Conservation (phyloP, 2,329 filamentous ascomycete genomes). For the Penicillium sp. region DNA sequence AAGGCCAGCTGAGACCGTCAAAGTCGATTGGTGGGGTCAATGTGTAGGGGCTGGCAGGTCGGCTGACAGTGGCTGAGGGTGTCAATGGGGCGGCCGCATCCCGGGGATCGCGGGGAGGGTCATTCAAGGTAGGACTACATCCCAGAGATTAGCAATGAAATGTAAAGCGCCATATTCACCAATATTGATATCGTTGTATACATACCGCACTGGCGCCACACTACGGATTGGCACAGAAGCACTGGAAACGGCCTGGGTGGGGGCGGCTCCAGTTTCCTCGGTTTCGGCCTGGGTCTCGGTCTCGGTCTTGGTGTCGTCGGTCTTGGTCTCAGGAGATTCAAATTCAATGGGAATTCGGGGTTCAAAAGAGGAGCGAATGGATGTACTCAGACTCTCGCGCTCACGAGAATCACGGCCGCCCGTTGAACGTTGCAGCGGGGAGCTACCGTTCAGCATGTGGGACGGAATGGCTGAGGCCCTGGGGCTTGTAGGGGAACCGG, state of each 20-base stretch:
- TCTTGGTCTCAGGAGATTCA: constrained; percentile 20
- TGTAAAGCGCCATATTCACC: neutral
- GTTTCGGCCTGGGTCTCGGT: constrained; percentile 20
- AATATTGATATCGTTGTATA: neutral
- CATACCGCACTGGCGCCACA: constrained; percentile 30
- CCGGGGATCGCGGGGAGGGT: constrained; percentile 54
- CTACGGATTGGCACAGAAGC: constrained; percentile 15
- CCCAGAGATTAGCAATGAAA: constrained; percentile 7
- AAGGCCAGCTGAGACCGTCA: constrained; percentile 54
- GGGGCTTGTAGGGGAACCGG: constrained; percentile 43
- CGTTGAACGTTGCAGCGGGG: constrained; percentile 49
- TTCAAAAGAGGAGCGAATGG: constrained; percentile 59
- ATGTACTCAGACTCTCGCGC: constrained; percentile 57
- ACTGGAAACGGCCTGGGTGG: constrained; percentile 17
- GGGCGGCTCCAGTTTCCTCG: constrained; percentile 8
- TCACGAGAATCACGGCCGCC: constrained; percentile 55
- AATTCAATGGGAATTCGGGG: constrained; percentile 38
- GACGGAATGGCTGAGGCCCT: constrained; percentile 57
- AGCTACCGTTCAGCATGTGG: constrained; percentile 57
- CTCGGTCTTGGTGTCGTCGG: constrained; percentile 17
- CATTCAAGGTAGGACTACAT: constrained; percentile 41
- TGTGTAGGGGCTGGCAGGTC: constrained; percentile 52
- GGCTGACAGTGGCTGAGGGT: constrained; percentile 53
- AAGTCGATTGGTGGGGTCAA: constrained; percentile 52
- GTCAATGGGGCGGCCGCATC: constrained; percentile 54